Conservation (phyloP, 768 basidiomycete genomes). For the Daedaleopsis nitida region DNA sequence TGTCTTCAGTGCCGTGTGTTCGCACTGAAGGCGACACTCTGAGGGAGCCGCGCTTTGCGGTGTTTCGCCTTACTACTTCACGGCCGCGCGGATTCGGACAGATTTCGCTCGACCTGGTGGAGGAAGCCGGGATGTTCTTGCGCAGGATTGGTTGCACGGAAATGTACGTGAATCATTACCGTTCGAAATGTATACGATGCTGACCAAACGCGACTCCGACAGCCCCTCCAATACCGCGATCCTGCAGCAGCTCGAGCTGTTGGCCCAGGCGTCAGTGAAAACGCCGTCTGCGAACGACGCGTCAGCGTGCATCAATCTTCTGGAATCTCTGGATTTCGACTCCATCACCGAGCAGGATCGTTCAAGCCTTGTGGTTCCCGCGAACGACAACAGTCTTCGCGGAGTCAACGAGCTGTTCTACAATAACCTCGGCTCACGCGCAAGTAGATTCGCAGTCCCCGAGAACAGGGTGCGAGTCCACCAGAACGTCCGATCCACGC, state of each 20-base stretch:
- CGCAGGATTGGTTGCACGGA: conserved; percentile 41
- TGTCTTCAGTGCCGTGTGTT: background rate
- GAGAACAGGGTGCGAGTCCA: conserved; percentile 10
- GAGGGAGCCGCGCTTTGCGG: background rate
- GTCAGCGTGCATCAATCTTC: background rate
- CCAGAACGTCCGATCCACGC: background rate
- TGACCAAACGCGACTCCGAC: no score
- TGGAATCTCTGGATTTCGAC: conserved; percentile 8
- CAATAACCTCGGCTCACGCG: conserved; percentile 14
- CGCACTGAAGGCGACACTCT: background rate
- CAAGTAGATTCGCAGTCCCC: background rate
- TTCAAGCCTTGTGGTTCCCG: conserved; percentile 21
- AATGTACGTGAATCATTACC: conserved; percentile 29
- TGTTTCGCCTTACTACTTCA: conserved; percentile 13
- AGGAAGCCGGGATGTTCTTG: conserved; percentile 26
- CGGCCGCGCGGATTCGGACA: conserved; percentile 28
- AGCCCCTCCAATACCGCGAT: conserved; percentile 4
- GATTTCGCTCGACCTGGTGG: conserved; percentile 21
- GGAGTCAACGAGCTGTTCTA: conserved; percentile 9
- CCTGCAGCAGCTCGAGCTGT: background rate
- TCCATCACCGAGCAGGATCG: conserved; percentile 16
- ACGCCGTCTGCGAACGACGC: background rate
- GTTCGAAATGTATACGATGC: no score
- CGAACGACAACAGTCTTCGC: conserved; percentile 1
- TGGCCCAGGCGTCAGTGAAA: background rate